These are phyloP conservation scores for Rhodotorula toruloides DNA, from an alignment of 768 basidiomycete genomes.

Conservation along the genomic window DNA sequence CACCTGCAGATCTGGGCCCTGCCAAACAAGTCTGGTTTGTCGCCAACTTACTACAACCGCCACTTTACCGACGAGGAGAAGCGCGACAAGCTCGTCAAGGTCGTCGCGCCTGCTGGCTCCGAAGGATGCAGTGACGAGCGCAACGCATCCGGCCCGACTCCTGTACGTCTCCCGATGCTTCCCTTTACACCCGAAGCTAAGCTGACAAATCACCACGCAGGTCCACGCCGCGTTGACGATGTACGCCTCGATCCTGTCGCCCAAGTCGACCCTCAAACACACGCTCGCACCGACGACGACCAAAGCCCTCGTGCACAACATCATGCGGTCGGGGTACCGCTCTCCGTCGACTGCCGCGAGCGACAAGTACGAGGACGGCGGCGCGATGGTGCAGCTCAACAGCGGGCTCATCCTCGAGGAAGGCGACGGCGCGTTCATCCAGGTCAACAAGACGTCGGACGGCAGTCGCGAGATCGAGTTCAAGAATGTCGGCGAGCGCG, in stretches of 20 bases:
- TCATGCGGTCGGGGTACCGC: slow-evolving; percentile 73
- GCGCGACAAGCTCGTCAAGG: slow-evolving; percentile 60
- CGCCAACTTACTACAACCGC: slow-evolving; percentile 77
- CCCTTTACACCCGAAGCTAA: slow-evolving; percentile 48
- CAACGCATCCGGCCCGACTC: slow-evolving; percentile 72
- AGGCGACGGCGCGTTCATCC: slow-evolving; percentile 81
- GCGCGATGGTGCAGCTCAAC: slow-evolving; percentile 58
- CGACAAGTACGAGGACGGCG: slow-evolving; percentile 49
- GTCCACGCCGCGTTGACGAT: slow-evolving; percentile 53
- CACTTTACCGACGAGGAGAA: slow-evolving; percentile 80
- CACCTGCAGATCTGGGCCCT: slow-evolving; percentile 64
- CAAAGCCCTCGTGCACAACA: slow-evolving; percentile 77
- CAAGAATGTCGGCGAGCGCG: slow-evolving; percentile 59
- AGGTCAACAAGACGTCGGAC: slow-evolving; percentile 43
- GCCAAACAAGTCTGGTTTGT: slow-evolving; percentile 54
- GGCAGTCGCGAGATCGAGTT: slow-evolving; percentile 50
- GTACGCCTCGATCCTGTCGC: slow-evolving; percentile 68
- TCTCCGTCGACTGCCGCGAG: slow-evolving; percentile 51
- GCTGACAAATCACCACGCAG: slow-evolving; percentile 3
- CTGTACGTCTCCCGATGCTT: slow-evolving; percentile 49
- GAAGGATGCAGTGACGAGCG: slow-evolving; percentile 60
- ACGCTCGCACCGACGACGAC: slow-evolving; percentile 49
- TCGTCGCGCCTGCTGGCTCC: slow-evolving; percentile 68
- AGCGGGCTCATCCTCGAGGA: slow-evolving; percentile 61
- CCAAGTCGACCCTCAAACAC: slow-evolving; percentile 56